Percentiles rank a stretch among this genome's conserved stretches.
These are phyloP conservation scores for Colletotrichum tropicale DNA, from an alignment of 2,329 filamentous ascomycete species.

Conservation along the genomic window DNA sequence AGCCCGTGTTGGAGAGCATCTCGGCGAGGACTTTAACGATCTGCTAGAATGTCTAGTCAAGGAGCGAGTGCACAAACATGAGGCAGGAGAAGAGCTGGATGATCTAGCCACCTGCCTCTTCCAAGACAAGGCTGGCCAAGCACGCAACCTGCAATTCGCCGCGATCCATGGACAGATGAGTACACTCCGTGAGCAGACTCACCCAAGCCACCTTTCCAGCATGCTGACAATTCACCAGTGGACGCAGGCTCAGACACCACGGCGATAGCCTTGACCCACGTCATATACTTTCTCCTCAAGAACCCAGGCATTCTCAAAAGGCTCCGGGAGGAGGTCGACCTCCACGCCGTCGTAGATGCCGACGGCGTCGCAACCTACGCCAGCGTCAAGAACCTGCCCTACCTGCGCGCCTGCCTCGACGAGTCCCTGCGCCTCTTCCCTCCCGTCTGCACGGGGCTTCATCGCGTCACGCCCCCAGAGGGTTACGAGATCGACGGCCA, in stretches of 20 bases:
- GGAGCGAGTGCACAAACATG: neutral
- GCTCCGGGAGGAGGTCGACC: neutral
- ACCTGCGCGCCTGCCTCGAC: slow-evolving; percentile 56
- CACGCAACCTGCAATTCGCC: slow-evolving; percentile 55
- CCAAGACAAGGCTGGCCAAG: slow-evolving; percentile 31
- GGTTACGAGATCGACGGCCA: slow-evolving; percentile 47
- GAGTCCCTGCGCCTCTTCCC: slow-evolving; percentile 51
- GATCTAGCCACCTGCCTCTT: slow-evolving; percentile 24
- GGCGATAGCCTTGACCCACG: slow-evolving; percentile 52
- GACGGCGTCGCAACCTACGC: slow-evolving; percentile 44
- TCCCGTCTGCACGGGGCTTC: slow-evolving; percentile 45
- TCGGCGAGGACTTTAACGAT: neutral
- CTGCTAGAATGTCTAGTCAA: neutral
- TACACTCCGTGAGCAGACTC: neutral
- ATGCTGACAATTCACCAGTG: slow-evolving; percentile 48
- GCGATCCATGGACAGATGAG: slow-evolving; percentile 61
- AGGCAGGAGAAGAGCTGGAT: slow-evolving; percentile 55
- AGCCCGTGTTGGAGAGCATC: neutral
- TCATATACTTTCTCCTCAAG: slow-evolving; percentile 55
- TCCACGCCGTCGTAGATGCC: accelerated
- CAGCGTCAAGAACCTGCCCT: slow-evolving; percentile 54
- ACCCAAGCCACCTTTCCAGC: accelerated
- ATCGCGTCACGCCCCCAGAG: slow-evolving; percentile 47
- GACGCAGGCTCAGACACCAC: slow-evolving; percentile 56
- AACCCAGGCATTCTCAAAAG: slow-evolving; percentile 47